Percentiles rank a stretch among this genome's conserved stretches.
phyloP scores from a whole-genome alignment of 1,284 basidiomycete species.

The Puccinia polysora region DNA sequence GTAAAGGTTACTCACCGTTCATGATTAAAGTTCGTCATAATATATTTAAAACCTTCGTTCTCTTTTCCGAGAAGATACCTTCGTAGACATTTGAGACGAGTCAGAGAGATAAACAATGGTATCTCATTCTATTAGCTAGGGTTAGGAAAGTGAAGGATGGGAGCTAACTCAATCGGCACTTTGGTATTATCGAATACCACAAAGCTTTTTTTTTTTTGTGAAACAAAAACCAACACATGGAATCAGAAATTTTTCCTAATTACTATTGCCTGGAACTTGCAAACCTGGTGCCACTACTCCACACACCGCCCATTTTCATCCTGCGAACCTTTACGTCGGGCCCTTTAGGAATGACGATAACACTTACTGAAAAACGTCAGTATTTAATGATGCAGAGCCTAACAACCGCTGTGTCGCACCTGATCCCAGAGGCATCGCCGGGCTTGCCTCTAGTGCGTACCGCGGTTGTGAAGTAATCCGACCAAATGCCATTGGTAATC shows the following conservation, averaged over 20 bases:
- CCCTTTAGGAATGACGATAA: slow-evolving; percentile 21
- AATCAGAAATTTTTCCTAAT: no score
- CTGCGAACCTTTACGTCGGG: slow-evolving; percentile 21
- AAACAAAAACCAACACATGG: no score
- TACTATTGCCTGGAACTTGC: not conserved
- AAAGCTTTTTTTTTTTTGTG: slow-evolving; percentile 3
- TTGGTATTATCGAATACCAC: slow-evolving; percentile 38
- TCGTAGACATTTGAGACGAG: no score
- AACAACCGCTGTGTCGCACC: not conserved
- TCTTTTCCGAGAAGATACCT: slow-evolving; percentile 41
- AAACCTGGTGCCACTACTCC: slow-evolving; percentile 35
- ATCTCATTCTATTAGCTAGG: no score
- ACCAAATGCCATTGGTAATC: slow-evolving; percentile 43
- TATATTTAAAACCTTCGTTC: slow-evolving; percentile 43
- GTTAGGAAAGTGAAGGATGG: no score
- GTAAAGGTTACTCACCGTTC: slow-evolving; percentile 5
- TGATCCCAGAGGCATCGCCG: slow-evolving; percentile 36
- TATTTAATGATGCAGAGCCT: not conserved
- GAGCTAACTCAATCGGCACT: slow-evolving; percentile 36
- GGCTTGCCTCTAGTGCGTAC: slow-evolving; percentile 36
- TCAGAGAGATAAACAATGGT: not conserved
- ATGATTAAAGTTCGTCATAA: slow-evolving; percentile 43
- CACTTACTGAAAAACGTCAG: slow-evolving; percentile 1
- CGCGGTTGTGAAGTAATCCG: slow-evolving; percentile 42
- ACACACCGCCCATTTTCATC: slow-evolving; percentile 35